phyloP scores from a whole-genome alignment of 495 filamentous ascomycete species.

The Ramalina intermedia region DNA sequence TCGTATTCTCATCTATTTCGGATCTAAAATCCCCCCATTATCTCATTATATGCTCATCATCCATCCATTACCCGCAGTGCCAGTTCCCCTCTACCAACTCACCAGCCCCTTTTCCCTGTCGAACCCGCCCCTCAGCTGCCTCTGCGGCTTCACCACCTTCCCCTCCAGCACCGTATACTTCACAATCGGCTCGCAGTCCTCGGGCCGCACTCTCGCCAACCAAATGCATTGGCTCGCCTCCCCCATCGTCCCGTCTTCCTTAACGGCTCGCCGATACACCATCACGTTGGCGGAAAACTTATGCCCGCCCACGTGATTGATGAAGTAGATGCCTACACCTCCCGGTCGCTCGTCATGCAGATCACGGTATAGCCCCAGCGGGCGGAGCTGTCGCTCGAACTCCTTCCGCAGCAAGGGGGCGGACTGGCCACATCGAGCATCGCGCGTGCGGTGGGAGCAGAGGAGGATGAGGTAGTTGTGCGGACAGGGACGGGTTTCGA shows the following conservation, averaged over 20 bases:
- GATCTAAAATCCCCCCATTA: too few relatives aligned
- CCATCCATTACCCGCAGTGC: too few relatives aligned
- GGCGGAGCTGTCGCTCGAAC: slow-evolving; percentile 77
- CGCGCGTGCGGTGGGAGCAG: slow-evolving; percentile 83
- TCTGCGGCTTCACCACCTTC: slow-evolving; percentile 77
- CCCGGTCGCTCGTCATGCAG: slow-evolving; percentile 73
- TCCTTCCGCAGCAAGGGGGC: slow-evolving; percentile 77
- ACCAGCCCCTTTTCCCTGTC: slow-evolving; percentile 63
- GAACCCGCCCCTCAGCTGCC: slow-evolving; percentile 80
- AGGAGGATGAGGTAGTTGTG: slow-evolving; percentile 81
- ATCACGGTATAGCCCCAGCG: slow-evolving; percentile 73
- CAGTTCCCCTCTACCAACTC: slow-evolving; percentile 53
- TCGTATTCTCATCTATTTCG: too few relatives aligned
- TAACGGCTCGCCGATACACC: slow-evolving; percentile 57
- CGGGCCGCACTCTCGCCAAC: slow-evolving; percentile 75
- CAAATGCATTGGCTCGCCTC: slow-evolving; percentile 80
- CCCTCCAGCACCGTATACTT: slow-evolving; percentile 82
- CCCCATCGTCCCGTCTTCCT: slow-evolving; percentile 22
- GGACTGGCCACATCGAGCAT: slow-evolving; percentile 86
- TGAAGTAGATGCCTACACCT: slow-evolving; percentile 89
- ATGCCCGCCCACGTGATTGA: slow-evolving; percentile 89
- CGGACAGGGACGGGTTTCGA: slow-evolving; percentile 56
- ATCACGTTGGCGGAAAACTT: slow-evolving; percentile 90
- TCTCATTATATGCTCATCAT: too few relatives aligned
- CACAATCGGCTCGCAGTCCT: slow-evolving; percentile 90